Evolutionary conservation across 1,284 basidiomycete species (phyloP).

Genomic region (Vanrija sp.): DNA sequence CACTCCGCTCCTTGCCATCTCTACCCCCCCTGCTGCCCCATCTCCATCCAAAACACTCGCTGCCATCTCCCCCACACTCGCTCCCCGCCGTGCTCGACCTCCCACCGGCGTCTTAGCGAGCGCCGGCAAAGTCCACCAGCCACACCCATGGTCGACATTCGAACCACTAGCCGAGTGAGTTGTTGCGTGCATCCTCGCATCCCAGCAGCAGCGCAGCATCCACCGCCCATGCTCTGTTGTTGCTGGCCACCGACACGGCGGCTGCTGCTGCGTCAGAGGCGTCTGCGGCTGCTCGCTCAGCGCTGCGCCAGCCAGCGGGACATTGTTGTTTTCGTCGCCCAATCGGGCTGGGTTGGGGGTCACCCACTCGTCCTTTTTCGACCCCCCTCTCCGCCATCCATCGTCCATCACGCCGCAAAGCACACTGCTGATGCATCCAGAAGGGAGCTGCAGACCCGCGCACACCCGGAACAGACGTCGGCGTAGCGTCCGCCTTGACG

Average conservation of each 20-base stretch:
- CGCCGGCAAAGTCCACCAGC: background rate
- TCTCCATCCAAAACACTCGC: background rate
- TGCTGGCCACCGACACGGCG: background rate
- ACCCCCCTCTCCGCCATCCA: background rate
- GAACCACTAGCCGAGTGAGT: conserved; percentile 14
- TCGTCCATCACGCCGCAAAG: background rate
- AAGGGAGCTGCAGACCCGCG: conserved; percentile 4
- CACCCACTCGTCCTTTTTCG: background rate
- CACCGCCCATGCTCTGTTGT: background rate
- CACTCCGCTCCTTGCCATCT: background rate
- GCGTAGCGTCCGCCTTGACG: background rate
- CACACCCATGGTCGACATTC: conserved; percentile 13
- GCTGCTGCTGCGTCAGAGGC: background rate
- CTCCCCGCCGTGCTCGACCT: background rate
- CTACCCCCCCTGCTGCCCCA: background rate
- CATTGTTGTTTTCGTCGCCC: conserved; percentile 16
- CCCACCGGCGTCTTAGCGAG: background rate
- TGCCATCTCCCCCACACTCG: background rate
- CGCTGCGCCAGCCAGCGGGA: background rate
- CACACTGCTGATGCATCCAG: background rate
- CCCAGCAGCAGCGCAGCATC: background rate
- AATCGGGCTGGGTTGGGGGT: background rate
- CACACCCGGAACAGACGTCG: conserved; percentile 7
- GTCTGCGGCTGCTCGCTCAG: background rate
- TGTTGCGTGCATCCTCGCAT: background rate